These are phyloP conservation scores for Antonospora locustae DNA, from an alignment of 371 early-diverging fungal genomes.

Conservation along the genomic window DNA sequence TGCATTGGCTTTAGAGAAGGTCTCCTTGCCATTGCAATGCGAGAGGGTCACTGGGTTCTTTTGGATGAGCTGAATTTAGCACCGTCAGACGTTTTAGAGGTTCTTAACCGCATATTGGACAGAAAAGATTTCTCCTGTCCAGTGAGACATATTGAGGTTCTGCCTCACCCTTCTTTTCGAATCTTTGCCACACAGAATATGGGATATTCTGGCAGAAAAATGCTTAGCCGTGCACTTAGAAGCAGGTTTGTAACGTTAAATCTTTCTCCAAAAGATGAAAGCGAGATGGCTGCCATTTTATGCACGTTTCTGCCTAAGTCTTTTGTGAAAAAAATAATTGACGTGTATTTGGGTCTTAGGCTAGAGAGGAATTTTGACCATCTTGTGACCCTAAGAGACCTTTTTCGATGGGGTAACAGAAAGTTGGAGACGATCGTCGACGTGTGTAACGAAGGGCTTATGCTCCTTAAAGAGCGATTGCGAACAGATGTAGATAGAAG, in stretches of 20 bases:
- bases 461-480: slow-evolving; percentile 78
- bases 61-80: slow-evolving; percentile 98
- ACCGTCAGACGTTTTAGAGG: slow-evolving; percentile 93
- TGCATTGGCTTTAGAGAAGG: slow-evolving; percentile 84
- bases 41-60: slow-evolving; percentile 93
- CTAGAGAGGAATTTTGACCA: slow-evolving; percentile 55
- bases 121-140: slow-evolving; percentile 89
- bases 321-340: slow-evolving; percentile 60
- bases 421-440: slow-evolving; percentile 61
- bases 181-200: slow-evolving; percentile 99
- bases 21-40: slow-evolving; percentile 76
- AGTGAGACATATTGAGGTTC: slow-evolving; percentile 80
- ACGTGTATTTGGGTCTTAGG: slow-evolving; percentile 65
- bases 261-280: slow-evolving; percentile 29
- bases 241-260: slow-evolving; percentile 77
- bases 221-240: slow-evolving; percentile 89
- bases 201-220: slow-evolving; percentile 90
- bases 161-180: slow-evolving; percentile 87
- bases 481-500: slow-evolving; percentile 67
- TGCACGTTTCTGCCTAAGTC: slow-evolving; percentile 30
- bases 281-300: slow-evolving; percentile 34
- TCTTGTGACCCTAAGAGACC: slow-evolving; percentile 83
- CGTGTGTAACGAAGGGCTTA: slow-evolving; percentile 74
- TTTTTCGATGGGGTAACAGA: slow-evolving; percentile 90
- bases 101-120: slow-evolving; percentile 89